Evolutionary conservation across 768 basidiomycete species (phyloP).

Genomic region (Mycena polygramma): DNA sequence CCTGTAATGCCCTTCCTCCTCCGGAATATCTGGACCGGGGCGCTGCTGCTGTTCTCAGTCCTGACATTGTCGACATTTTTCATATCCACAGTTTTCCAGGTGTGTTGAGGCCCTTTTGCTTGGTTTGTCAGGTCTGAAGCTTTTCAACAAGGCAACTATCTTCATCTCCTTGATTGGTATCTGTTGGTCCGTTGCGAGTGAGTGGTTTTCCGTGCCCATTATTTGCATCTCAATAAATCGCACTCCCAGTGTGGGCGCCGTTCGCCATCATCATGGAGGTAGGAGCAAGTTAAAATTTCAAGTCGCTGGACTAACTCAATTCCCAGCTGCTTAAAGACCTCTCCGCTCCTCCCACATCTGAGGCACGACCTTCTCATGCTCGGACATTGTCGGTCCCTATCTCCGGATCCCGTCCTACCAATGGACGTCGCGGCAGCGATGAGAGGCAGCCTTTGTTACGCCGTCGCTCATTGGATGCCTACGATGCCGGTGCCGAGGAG

Average conservation of each 20-base stretch:
- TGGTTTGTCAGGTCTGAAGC: background rate
- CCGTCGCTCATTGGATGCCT: constrained; percentile 68
- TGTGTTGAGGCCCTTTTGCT: constrained; percentile 43
- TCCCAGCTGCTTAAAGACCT: constrained; percentile 81
- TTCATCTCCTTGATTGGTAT: constrained; percentile 90
- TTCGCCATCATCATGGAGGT: constrained; percentile 99
- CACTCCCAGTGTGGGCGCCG: constrained; percentile 80
- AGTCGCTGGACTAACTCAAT: constrained; percentile 5
- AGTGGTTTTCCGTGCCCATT: background rate
- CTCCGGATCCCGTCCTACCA: constrained; percentile 38
- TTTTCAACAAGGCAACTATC: constrained; percentile 72
- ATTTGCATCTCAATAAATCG: background rate
- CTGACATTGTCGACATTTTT: constrained; percentile 91
- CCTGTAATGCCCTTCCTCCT: constrained; percentile 93
- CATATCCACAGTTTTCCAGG: constrained; percentile 82
- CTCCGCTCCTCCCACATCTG: constrained; percentile 50
- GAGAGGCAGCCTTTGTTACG: constrained; percentile 74
- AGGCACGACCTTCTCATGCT: constrained; percentile 60
- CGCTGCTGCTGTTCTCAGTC: constrained; percentile 82
- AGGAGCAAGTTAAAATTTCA: constrained; percentile 36
- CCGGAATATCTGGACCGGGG: constrained; percentile 94
- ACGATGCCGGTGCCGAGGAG: constrained; percentile 53
- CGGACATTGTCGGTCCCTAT: constrained; percentile 68
- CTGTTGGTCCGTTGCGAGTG: constrained; percentile 94
- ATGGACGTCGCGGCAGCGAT: constrained; percentile 44